Conservation (phyloP, 108 stramenopile genomes). For the Chaetoceros tenuissimus region DNA sequence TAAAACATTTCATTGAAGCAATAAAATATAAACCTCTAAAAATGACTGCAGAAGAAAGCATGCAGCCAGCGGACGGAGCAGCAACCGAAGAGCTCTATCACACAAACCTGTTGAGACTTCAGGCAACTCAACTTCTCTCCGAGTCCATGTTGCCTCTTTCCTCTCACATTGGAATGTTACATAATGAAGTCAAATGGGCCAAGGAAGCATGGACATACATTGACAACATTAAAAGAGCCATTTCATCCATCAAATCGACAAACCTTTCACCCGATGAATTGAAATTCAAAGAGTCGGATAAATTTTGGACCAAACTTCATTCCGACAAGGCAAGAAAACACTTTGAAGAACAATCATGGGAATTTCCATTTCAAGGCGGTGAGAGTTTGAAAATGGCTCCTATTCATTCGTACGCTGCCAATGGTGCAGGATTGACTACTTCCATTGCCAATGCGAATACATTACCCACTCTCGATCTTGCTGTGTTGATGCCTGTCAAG, state of each 20-base stretch:
- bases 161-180: not conserved
- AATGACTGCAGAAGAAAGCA: not conserved
- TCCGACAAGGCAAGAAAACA: slow-evolving; percentile 46
- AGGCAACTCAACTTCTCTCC: slow-evolving; percentile 49
- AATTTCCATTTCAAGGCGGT: slow-evolving; percentile 20
- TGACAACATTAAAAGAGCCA: slow-evolving; percentile 11
- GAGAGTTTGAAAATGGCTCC: slow-evolving; percentile 6
- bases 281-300: not conserved
- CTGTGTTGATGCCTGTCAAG: slow-evolving; percentile 34
- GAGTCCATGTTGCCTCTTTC: slow-evolving; percentile 39
- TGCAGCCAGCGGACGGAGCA: slow-evolving; percentile 1
- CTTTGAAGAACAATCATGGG: slow-evolving; percentile 12
- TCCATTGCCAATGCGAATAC: slow-evolving; percentile 58
- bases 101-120: slow-evolving; percentile 65
- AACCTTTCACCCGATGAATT: slow-evolving; percentile 7
- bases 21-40: too few relatives aligned
- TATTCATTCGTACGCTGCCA: slow-evolving; percentile 23
- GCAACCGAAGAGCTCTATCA: slow-evolving; percentile 40
- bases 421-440: slow-evolving; percentile 50
- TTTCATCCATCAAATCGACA: slow-evolving; percentile 7
- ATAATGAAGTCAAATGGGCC: slow-evolving; percentile 43
- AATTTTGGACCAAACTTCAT: slow-evolving; percentile 21
- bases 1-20: too few relatives aligned
- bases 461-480: slow-evolving; percentile 58
- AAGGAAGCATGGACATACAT: slow-evolving; percentile 37